Evolutionary conservation across 179 eudicot genomes (phyloP).

Genomic region (Actinidia chinensis): DNA sequence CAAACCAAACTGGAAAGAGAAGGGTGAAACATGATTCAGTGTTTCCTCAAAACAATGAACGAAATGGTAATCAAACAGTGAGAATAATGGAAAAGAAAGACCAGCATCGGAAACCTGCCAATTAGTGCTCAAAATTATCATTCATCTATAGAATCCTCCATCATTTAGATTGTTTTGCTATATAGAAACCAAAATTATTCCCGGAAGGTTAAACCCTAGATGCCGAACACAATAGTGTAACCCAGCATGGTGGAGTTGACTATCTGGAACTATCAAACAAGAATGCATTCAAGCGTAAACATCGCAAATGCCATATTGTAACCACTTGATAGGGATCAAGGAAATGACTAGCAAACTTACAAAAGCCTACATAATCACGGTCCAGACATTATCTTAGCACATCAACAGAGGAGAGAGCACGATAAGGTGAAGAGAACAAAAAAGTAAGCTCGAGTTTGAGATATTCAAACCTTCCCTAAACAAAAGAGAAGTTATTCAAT

Average conservation of each 20-base stretch:
- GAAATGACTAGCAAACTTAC: not conserved
- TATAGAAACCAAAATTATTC: too few relatives aligned
- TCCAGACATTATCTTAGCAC: not conserved
- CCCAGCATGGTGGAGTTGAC: not conserved
- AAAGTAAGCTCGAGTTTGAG: not conserved
- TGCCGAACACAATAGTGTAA: too few relatives aligned
- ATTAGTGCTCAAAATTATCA: not conserved
- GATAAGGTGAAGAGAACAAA: not conserved
- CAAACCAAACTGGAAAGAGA: not conserved
- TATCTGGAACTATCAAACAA: not conserved
- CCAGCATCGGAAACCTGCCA: not conserved
- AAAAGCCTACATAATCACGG: not conserved
- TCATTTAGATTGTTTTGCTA: too few relatives aligned
- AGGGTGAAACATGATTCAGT: not conserved
- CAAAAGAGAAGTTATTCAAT: not conserved
- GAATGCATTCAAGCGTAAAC: not conserved
- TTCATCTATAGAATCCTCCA: not conserved
- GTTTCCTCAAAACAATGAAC: not conserved
- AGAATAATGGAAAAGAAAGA: not conserved
- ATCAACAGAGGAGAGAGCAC: not conserved
- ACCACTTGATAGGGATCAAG: too few relatives aligned
- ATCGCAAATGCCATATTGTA: too few relatives aligned
- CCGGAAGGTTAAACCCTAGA: too few relatives aligned
- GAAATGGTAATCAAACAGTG: not conserved
- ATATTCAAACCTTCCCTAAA: not conserved